Conservation (phyloP, 2,329 filamentous ascomycete genomes). For the Zalaria sp. region DNA sequence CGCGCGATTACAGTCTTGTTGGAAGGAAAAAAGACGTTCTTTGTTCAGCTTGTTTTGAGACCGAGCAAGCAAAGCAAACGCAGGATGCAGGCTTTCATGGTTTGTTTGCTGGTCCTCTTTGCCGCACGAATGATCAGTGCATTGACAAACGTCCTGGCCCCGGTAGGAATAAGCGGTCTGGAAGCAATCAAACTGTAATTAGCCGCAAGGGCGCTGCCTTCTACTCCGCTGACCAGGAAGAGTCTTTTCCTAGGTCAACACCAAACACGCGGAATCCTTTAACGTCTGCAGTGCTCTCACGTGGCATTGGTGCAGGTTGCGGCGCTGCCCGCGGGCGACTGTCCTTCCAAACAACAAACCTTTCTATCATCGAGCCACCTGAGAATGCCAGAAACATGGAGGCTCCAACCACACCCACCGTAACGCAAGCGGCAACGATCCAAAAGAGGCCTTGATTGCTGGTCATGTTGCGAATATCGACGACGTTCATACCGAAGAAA, state of each 20-base stretch:
- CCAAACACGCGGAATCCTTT: not conserved
- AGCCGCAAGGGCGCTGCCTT: too few species aligned
- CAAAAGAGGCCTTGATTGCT: constrained; percentile 25
- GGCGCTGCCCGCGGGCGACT: constrained; percentile 3
- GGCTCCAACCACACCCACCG: constrained; percentile 21
- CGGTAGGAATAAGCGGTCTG: too few species aligned
- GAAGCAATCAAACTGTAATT: too few species aligned
- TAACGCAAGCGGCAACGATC: constrained; percentile 24
- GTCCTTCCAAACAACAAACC: constrained; percentile 22
- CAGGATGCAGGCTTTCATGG: too few species aligned
- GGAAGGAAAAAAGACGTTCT: too few species aligned
- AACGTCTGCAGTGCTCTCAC: not conserved
- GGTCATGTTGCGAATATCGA: constrained; percentile 25
- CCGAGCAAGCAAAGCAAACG: too few species aligned
- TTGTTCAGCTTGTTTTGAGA: too few species aligned
- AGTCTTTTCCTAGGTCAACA: not conserved
- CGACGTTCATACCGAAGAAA: constrained; percentile 31
- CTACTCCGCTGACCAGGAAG: not conserved
- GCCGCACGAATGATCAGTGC: too few species aligned
- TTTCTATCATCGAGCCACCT: constrained; percentile 22
- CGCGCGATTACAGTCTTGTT: too few species aligned
- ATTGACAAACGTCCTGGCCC: too few species aligned
- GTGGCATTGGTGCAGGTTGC: not conserved
- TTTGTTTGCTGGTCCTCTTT: too few species aligned
- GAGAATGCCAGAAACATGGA: constrained; percentile 27